Conservation (phyloP, 352 stramenopile species). For the Phytopythium chamaehyphon region DNA sequence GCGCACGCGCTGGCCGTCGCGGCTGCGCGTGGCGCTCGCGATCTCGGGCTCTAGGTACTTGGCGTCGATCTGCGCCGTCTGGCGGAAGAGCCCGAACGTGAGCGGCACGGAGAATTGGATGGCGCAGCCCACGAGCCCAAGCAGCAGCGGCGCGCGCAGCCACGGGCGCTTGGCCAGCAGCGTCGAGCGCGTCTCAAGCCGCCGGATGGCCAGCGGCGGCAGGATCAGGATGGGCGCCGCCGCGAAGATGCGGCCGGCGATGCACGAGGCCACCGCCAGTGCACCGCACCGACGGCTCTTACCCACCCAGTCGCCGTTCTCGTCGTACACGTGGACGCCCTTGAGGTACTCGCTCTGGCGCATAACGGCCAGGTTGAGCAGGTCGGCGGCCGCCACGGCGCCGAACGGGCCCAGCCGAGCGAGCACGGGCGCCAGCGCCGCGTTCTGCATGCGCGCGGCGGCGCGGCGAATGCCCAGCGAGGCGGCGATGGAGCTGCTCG, state of each 20-base stretch:
- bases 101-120: conserved; percentile 85
- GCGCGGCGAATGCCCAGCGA: conserved; percentile 65
- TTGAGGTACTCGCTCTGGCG: conserved; percentile 80
- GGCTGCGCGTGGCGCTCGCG: conserved; percentile 22
- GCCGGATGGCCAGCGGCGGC: conserved; percentile 59
- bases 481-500: conserved; percentile 65
- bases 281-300: conserved; percentile 72
- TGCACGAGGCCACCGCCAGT: conserved; percentile 72
- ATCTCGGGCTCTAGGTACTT: conserved; percentile 70
- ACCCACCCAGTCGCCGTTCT: conserved; percentile 71
- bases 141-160: conserved; percentile 61
- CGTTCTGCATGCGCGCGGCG: conserved; percentile 42
- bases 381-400: conserved; percentile 75
- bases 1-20: conserved; percentile 47
- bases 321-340: conserved; percentile 79
- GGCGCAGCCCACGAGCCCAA: conserved; percentile 63
- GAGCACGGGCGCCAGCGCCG: conserved; percentile 42
- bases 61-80: conserved; percentile 63
- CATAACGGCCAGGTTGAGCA: conserved; percentile 86
- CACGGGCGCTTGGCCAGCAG: conserved; percentile 36
- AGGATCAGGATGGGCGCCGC: conserved; percentile 76
- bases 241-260: conserved; percentile 71
- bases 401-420: conserved; percentile 71
- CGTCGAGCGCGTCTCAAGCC: conserved; percentile 39
- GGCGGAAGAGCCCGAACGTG: conserved; percentile 84